Percentiles rank a stretch among this genome's conserved stretches.
phyloP scores from a whole-genome alignment of 768 basidiomycete genomes.

The Amanita rubescens region DNA sequence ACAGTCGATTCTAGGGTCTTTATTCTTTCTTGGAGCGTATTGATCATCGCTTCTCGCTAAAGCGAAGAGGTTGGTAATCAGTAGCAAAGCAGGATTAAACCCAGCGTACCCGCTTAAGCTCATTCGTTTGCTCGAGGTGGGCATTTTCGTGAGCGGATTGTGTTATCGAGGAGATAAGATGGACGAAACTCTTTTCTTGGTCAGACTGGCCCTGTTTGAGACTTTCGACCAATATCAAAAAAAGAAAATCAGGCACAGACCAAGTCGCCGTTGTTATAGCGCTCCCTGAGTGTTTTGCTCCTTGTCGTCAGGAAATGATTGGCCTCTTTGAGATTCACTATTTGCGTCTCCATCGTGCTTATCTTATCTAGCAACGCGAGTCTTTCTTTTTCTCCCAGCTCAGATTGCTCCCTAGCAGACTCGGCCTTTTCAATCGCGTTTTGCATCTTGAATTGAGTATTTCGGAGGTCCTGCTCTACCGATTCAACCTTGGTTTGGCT shows the following conservation, averaged over 20 bases:
- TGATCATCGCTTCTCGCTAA: slow-evolving; percentile 43
- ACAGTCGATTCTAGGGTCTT: slow-evolving; percentile 37
- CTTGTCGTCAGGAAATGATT: slow-evolving; percentile 3
- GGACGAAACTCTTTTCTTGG: slow-evolving; percentile 42
- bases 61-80: slow-evolving; percentile 7
- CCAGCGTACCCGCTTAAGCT: slow-evolving; percentile 41
- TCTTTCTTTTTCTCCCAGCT: slow-evolving; percentile 9
- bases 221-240: not conserved
- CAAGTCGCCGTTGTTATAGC: slow-evolving; percentile 41
- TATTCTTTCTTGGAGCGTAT: slow-evolving; percentile 36
- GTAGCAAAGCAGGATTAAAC: slow-evolving; percentile 3
- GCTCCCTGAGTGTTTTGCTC: slow-evolving; percentile 20
- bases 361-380: slow-evolving; percentile 7
- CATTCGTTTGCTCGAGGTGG: slow-evolving; percentile 46
- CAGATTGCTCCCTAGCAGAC: not conserved
- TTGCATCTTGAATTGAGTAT: not conserved
- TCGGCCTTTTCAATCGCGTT: not conserved
- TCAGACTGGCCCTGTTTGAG: slow-evolving; percentile 28
- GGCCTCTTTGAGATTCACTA: not conserved
- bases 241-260: slow-evolving; percentile 26
- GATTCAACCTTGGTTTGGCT: slow-evolving; percentile 10
- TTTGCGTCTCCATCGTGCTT: not conserved
- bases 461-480: slow-evolving; percentile 6
- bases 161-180: slow-evolving; percentile 35
- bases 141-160: slow-evolving; percentile 45